These are phyloP conservation scores for Penicillium griseofulvum DNA, from an alignment of 2,329 filamentous ascomycete species.

Conservation along the genomic window DNA sequence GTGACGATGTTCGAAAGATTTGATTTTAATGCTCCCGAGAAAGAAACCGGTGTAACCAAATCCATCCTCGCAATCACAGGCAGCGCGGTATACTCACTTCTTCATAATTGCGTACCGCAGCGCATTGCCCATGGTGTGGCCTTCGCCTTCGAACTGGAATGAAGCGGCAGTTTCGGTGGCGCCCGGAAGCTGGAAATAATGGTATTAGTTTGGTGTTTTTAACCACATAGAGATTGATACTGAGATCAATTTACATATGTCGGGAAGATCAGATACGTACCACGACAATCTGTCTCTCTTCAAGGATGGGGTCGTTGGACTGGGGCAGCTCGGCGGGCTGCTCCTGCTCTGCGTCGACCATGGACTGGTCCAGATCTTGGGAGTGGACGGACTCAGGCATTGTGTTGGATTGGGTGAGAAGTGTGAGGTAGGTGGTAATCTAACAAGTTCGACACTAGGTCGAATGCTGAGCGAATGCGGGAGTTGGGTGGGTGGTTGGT, in stretches of 20 bases:
- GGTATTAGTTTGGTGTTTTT: neutral
- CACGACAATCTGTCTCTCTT: conserved; percentile 60
- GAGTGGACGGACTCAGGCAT: conserved; percentile 44
- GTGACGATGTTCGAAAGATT: neutral
- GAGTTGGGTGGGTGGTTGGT: neutral
- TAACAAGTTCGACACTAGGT: neutral
- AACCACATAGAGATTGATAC: neutral
- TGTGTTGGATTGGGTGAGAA: neutral
- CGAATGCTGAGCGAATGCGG: neutral
- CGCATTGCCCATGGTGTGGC: conserved; percentile 93
- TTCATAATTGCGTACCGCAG: conserved; percentile 97
- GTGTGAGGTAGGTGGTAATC: neutral
- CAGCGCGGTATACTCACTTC: conserved; percentile 62
- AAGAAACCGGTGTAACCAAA: neutral
- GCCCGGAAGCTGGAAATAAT: conserved; percentile 67
- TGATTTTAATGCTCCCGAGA: neutral
- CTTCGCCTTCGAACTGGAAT: conserved; percentile 91
- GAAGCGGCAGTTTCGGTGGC: conserved; percentile 83
- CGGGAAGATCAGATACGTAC: conserved; percentile 42
- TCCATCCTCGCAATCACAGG: neutral
- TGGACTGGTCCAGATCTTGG: conserved; percentile 40
- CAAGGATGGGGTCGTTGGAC: conserved; percentile 19
- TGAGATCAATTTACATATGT: neutral
- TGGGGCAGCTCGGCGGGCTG: conserved; percentile 1
- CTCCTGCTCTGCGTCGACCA: conserved; percentile 35